Base-by-base conservation (phyloP, 352 stramenopile species). In the Phytophthora constricta region DNA sequence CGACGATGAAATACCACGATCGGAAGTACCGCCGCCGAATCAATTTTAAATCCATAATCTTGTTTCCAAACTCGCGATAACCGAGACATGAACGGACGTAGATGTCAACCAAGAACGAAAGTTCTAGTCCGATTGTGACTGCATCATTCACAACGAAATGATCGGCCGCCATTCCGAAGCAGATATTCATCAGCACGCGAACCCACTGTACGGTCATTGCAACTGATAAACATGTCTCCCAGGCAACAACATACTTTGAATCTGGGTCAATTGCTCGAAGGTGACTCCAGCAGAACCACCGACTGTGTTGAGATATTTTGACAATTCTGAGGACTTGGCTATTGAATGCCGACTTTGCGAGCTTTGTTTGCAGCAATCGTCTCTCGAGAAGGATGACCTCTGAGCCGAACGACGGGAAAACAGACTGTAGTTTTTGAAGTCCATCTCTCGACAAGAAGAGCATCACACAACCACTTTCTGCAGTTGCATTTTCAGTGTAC, bases 41-140 rank as follows among this genome's bases (percentile, higher is more conserved):
- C 14, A 74, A 34, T 16, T 50, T 51, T 11, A 66, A 46, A 25
- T 87, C 63, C 73, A 87, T 82, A 51, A 89, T 63, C 41, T 90
- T 90, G 58, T 89, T 90, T 26, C 82, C 82, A 47, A 76, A 89
- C 5, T 77, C 65, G 47, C 79, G 84, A 56, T 75, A 87, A 0
- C 82, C 80, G 5, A 87, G 68, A 4, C 76, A 68, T 10, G 55
- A 70, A 8, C 76, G 69, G 10, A 90, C 54, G 34, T 82, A 74
- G 8, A 90, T 63, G 25, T 90, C 82, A 2, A 85, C 2, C 1
- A 68, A 54, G 41, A 89, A 90, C 1, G 27, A 66, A 0, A 74
- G 0, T 52, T 90, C 79, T 0, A 77, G 51, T 0, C 76, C 33
- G 16, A 83, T 62, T 4, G 79, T 65, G 4, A 72, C 19, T 16